A percentile compares a stretch with the other conserved stretches of the same genome.
phyloP scores from a whole-genome alignment of 176 grass and related monocot species.

The Dendrocalamus sinicus region DNA sequence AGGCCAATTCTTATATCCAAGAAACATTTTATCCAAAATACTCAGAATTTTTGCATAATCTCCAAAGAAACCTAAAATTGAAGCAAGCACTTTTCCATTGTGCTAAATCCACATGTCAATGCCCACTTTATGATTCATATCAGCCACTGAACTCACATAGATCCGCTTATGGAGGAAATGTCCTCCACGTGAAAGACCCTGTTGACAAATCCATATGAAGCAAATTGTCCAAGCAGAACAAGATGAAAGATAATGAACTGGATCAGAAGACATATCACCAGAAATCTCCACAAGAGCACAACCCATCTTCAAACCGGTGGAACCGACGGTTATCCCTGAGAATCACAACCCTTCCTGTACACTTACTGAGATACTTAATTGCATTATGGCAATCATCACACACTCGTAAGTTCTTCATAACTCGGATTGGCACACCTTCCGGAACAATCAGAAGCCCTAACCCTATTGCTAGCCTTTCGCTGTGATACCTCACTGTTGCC shows the following conservation, averaged over 20 bases:
- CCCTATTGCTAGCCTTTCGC: constrained; percentile 87
- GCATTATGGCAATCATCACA: constrained; percentile 95
- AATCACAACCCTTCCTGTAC: constrained; percentile 74
- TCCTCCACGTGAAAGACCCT: neutral
- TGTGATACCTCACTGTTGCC: constrained; percentile 80
- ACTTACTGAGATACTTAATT: constrained; percentile 86
- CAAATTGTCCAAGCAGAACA: constrained; percentile 12
- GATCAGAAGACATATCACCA: constrained; percentile 58
- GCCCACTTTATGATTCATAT: neutral
- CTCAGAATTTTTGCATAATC: constrained; percentile 4
- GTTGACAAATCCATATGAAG: constrained; percentile 26
- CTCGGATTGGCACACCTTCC: constrained; percentile 75
- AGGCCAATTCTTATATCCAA: constrained; percentile 16
- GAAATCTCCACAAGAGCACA: constrained; percentile 89
- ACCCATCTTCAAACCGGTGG: constrained; percentile 79
- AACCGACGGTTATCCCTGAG: constrained; percentile 86
- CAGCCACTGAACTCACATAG: constrained; percentile 15
- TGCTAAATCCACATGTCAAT: constrained; percentile 2
- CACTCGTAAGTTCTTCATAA: constrained; percentile 95
- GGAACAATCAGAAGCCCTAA: constrained; percentile 81
- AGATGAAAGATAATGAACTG: neutral
- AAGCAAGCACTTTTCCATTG: neutral
- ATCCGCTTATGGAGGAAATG: neutral
- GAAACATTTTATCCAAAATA: constrained; percentile 17
- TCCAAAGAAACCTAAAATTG: constrained; percentile 1